Conservation (phyloP, 805 yeast species). For the Ogataea wickerhamii region DNA sequence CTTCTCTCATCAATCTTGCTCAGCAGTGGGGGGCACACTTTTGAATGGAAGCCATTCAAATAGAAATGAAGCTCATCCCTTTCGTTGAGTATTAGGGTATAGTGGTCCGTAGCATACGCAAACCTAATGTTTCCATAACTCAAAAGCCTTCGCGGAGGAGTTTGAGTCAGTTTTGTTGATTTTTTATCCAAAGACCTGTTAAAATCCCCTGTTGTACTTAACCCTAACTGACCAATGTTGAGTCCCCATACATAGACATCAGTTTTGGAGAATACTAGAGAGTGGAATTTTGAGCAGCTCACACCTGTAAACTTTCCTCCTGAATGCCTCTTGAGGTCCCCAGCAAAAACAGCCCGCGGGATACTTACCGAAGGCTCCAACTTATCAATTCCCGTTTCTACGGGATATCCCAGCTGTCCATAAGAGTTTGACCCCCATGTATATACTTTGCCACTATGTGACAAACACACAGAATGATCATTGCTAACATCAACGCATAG, state of each 20-base stretch:
- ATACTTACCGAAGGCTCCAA: conserved; percentile 26
- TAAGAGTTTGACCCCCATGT: conserved; percentile 77
- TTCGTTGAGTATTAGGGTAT: conserved; percentile 61
- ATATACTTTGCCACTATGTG: conserved; percentile 50
- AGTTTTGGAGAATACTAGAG: conserved; percentile 51
- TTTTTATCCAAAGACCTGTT: conserved; percentile 13
- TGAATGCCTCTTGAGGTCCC: conserved; percentile 39
- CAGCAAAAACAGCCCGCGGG: conserved; percentile 41
- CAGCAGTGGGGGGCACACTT: conserved; percentile 35
- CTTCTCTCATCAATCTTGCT: conserved; percentile 37
- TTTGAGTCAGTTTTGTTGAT: conserved; percentile 11
- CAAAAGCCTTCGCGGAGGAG: conserved; percentile 31
- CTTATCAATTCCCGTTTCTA: conserved; percentile 23
- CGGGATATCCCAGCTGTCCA: conserved; percentile 62
- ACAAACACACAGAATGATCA: conserved; percentile 63
- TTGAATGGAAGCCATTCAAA: conserved; percentile 53
- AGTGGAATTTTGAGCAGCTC: conserved; percentile 66
- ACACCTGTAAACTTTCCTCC: conserved; percentile 38
- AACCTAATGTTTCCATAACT: conserved; percentile 47
- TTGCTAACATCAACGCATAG: conserved; percentile 49
- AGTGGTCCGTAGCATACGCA: conserved; percentile 62
- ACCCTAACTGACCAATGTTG: conserved; percentile 79
- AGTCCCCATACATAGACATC: conserved; percentile 70
- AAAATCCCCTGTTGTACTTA: conserved; percentile 24
- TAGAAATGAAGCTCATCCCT: conserved; percentile 62